Percentiles rank a stretch among this genome's conserved stretches.
Evolutionary conservation across 2,329 filamentous ascomycete genomes (phyloP).

Genomic region (Beauveria medogensis): DNA sequence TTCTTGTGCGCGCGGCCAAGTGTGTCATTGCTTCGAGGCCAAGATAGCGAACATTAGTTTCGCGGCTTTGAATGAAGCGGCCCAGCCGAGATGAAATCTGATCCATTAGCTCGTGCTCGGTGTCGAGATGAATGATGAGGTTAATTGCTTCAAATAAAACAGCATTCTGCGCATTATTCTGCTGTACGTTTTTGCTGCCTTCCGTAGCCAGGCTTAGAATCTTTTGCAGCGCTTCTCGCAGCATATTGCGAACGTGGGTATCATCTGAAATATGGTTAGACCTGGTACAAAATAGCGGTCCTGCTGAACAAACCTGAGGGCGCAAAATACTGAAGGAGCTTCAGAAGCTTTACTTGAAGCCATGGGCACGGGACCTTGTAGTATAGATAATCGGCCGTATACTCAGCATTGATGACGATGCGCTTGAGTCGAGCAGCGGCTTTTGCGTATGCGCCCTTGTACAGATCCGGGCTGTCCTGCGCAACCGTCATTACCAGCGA

Average conservation of each 20-base stretch:
- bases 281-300: conserved; percentile 4
- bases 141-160: conserved; percentile 98
- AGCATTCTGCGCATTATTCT: conserved; percentile 98
- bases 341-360: conserved; percentile 91
- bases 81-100: conserved; percentile 87
- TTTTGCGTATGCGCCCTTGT: conserved; percentile 90
- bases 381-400: conserved; percentile 86
- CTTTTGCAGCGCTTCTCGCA: conserved; percentile 82
- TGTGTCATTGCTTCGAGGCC: conserved; percentile 98
- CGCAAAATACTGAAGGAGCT: conserved; percentile 90
- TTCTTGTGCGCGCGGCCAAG: conserved; percentile 86
- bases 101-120: conserved; percentile 88
- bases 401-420: conserved; percentile 84
- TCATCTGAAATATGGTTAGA: conserved; percentile 55
- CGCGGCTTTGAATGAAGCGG: conserved; percentile 91
- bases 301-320: conserved; percentile 62
- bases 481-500: conserved; percentile 91
- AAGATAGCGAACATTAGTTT: conserved; percentile 95
- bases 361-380: conserved; percentile 99
- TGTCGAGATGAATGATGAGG: conserved; percentile 93
- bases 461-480: conserved; percentile 89
- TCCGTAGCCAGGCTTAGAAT: conserved; percentile 90
- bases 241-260: conserved; percentile 81
- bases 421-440: conserved; percentile 83
- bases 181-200: conserved; percentile 94